Conservation (phyloP, 2,329 filamentous ascomycete genomes). For the Botrytis cinerea region DNA sequence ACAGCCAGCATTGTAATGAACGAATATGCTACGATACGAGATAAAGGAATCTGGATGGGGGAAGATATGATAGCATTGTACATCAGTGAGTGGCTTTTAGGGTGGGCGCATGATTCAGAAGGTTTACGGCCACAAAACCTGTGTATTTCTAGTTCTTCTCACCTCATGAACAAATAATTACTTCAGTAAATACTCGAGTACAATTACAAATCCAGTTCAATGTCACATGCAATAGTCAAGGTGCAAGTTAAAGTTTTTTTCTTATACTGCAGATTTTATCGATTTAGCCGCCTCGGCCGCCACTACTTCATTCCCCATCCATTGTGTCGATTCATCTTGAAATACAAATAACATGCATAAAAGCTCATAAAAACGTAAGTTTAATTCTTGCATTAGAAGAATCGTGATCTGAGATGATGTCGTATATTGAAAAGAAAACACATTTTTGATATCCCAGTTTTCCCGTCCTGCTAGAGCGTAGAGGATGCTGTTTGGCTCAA, state of each 20-base stretch:
- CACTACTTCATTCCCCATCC: neutral
- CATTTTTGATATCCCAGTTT: neutral
- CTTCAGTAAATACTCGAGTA: slow-evolving; percentile 14
- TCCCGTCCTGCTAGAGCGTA: neutral
- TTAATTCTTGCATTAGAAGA: neutral
- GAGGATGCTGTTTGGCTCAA: neutral
- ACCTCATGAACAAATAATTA: slow-evolving; percentile 34
- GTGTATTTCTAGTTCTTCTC: slow-evolving; percentile 42
- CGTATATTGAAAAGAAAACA: neutral
- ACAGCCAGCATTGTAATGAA: slow-evolving; percentile 40
- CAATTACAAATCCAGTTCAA: slow-evolving; percentile 10
- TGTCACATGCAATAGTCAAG: slow-evolving; percentile 1
- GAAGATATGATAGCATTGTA: slow-evolving; percentile 35
- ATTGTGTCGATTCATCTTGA: neutral
- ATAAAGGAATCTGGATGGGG: slow-evolving; percentile 23
- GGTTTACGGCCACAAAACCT: slow-evolving; percentile 33
- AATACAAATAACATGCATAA: neutral
- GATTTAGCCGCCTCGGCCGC: slow-evolving; percentile 23
- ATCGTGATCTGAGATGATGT: neutral
- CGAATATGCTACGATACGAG: slow-evolving; percentile 22
- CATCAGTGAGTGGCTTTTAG: slow-evolving; percentile 33
- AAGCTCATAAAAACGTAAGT: neutral
- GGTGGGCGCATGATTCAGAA: slow-evolving; percentile 31
- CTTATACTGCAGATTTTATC: neutral
- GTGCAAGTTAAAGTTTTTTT: slow-evolving; percentile 13